Conservation (phyloP, 78 protist species). For the Blattamonas nauphoetae region DNA sequence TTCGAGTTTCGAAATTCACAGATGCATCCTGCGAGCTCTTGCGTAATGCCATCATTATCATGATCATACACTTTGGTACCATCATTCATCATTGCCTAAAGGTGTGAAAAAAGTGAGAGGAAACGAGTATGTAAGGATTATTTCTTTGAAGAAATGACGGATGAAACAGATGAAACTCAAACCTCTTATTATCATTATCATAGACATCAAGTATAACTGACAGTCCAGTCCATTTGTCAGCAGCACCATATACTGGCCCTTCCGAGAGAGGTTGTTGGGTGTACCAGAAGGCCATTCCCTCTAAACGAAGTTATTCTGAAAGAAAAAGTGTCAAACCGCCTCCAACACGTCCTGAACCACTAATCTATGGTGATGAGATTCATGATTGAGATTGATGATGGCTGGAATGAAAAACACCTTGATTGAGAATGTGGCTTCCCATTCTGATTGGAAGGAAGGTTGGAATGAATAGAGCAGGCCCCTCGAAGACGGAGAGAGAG, state of each 20-base stretch:
- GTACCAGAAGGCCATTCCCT: constrained; percentile 15
- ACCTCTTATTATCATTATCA: not conserved
- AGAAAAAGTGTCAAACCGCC: not conserved
- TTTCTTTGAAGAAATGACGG: not conserved
- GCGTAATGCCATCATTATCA: not conserved
- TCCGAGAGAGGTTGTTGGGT: not conserved
- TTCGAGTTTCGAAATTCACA: not conserved
- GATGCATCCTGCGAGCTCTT: not conserved
- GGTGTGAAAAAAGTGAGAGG: not conserved
- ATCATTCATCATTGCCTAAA: constrained; percentile 7
- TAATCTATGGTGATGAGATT: too few species aligned
- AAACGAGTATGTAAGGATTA: not conserved
- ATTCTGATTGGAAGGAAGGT: too few species aligned
- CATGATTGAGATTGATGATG: too few species aligned
- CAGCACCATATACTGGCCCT: not conserved
- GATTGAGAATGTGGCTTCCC: too few species aligned
- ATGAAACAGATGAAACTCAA: not conserved
- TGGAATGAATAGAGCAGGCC: too few species aligned
- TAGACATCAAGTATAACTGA: not conserved
- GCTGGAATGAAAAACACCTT: too few species aligned
- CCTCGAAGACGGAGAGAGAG: too few species aligned
- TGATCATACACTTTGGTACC: not conserved
- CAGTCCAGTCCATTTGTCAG: not conserved
- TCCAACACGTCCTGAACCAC: not conserved
- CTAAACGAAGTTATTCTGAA: not conserved